Evolutionary conservation across 163 green algal genomes (phyloP), one percentile per base, ranked within the genome.

Genomic region (Chlorella variabilis): DNA sequence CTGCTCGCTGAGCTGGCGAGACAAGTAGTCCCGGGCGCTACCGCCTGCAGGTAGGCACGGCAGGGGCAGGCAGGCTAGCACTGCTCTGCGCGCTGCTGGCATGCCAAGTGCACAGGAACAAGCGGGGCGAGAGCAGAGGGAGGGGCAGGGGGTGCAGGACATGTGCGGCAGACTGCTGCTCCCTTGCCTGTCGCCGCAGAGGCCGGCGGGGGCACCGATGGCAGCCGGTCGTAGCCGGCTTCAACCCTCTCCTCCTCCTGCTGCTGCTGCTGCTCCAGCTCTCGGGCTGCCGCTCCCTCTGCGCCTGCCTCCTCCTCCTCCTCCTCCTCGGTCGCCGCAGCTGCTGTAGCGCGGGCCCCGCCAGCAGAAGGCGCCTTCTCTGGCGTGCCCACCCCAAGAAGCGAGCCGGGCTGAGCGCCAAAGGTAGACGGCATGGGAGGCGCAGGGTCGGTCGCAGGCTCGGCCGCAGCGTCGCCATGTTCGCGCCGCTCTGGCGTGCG

Each of bases 241-340:
- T 75, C 68, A n/a, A 75, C 21, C 29, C 68, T 33, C 2, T 39
- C 68, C 42, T 75, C 68, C 41, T 75, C 68, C n/a, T 58, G 34
- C 18, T n/a, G 31, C 6, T 20, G 38, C 39, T 4, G 4, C 38
- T 36, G 31, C 39, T 74, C 25, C 66, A n/a, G n/a, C n/a, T n/a
- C n/a, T n/a, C n/a, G n/a, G n/a, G n/a, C n/a, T n/a, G 8, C 4
- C 39, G 17, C 25, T 20, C 3, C 36, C 66, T 51, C 23, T 3
- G 2, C 38, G 1, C 2, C 34, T 23, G 8, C 62, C 34, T 70
- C 18, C 33, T 39, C 31, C 34, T n/a, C 23, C 54, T n/a, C 4
- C n/a, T n/a, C n/a, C n/a, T n/a, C n/a, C n/a, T n/a, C n/a, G n/a
- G n/a, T n/a, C n/a, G n/a, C n/a, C n/a, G n/a, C n/a, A n/a, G n/a